A percentile compares a stretch with the other conserved stretches of the same genome.
These are phyloP conservation scores for Acacia confusa DNA, from an alignment of 306 rosid genomes.

Conservation along the genomic window DNA sequence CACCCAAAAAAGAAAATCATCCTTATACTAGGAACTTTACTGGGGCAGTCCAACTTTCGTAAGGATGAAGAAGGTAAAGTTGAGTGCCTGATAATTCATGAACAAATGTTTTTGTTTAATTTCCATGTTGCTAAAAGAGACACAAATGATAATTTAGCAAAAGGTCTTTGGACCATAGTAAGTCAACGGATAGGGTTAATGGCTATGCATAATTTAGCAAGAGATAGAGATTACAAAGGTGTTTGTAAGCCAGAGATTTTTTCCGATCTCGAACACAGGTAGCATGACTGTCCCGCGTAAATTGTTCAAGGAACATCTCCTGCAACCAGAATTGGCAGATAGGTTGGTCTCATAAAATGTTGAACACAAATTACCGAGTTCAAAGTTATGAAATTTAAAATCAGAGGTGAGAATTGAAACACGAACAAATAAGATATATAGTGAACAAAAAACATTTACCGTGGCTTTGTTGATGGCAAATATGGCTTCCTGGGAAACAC, in stretches of 20 bases:
- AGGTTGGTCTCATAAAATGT: background rate
- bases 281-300: constrained; percentile 57
- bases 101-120: background rate
- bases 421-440: background rate
- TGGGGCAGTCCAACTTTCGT: constrained; percentile 13
- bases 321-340: constrained; percentile 31
- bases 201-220: background rate
- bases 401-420: background rate
- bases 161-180: background rate
- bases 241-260: constrained; percentile 70
- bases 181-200: background rate
- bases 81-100: background rate
- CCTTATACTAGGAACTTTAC: constrained; percentile 10
- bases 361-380: background rate
- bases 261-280: constrained; percentile 60
- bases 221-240: constrained; percentile 56
- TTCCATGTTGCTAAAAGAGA: background rate
- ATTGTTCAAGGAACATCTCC: constrained; percentile 84
- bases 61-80: background rate
- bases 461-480: constrained; percentile 72
- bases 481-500: constrained; percentile 69
- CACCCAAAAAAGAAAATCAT: background rate
- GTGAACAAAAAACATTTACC: constrained; percentile 31
- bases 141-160: background rate
- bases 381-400: background rate